A percentile compares a stretch with the other conserved stretches of the same genome.
phyloP scores from a whole-genome alignment of 192 early-diverging fungal genomes.

The Tieghemiomyces parasiticus region DNA sequence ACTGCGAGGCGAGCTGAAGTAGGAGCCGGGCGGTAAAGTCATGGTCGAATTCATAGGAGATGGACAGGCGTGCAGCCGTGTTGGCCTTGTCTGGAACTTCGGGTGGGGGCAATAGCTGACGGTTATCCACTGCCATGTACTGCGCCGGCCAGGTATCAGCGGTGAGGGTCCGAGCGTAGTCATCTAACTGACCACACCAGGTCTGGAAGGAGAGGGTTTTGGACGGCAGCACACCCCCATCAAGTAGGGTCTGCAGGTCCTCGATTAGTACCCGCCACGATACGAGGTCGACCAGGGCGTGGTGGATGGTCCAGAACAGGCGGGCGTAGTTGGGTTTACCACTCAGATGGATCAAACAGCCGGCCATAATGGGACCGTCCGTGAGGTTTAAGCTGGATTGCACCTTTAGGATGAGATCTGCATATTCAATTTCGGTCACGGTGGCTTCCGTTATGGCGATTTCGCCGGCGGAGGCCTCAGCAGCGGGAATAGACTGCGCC shows the following conservation, averaged over 20 bases:
- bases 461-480: neutral
- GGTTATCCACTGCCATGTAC: too few relatives aligned
- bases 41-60: too few relatives aligned
- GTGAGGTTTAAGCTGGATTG: neutral
- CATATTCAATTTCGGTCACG: neutral
- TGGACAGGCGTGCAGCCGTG: too few relatives aligned
- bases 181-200: constrained; percentile 5
- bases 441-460: neutral
- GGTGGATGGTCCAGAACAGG: constrained; percentile 15
- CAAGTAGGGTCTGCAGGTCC: constrained; percentile 12
- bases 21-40: too few relatives aligned
- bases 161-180: neutral
- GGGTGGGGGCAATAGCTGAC: too few relatives aligned
- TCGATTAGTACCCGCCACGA: constrained; percentile 19
- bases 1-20: too few relatives aligned
- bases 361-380: neutral
- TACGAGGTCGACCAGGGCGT: constrained; percentile 16
- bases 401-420: neutral
- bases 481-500: neutral
- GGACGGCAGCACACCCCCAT: constrained; percentile 8
- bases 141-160: neutral
- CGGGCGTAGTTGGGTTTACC: constrained; percentile 9
- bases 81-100: too few relatives aligned
- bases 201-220: constrained; percentile 14
- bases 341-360: neutral